These are phyloP conservation scores for Chaetomium cochliodes DNA, from an alignment of 495 filamentous ascomycete genomes.

Conservation along the genomic window DNA sequence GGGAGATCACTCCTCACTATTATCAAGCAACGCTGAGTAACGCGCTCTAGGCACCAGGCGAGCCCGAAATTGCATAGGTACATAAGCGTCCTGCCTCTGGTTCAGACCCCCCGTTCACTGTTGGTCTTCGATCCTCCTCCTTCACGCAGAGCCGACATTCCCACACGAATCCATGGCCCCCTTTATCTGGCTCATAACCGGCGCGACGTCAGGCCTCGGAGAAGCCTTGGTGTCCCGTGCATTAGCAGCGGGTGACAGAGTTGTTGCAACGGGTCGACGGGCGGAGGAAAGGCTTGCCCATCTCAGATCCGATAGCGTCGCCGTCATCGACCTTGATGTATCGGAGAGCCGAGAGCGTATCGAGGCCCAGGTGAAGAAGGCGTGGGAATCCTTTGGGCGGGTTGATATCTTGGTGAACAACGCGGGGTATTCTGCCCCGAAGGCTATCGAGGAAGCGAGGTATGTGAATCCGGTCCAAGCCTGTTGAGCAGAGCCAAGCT, in stretches of 20 bases:
- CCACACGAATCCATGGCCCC: not conserved
- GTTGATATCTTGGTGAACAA: conserved; percentile 2
- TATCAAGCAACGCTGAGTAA: no score
- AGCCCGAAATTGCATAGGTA: no score
- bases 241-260: not conserved
- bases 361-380: not conserved
- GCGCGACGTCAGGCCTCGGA: not conserved
- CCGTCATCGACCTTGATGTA: not conserved
- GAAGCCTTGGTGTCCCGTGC: not conserved
- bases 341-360: not conserved
- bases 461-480: not conserved
- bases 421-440: not conserved
- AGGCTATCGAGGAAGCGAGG: conserved; percentile 1
- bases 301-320: not conserved
- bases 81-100: no score
- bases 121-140: no score
- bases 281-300: not conserved
- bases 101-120: no score
- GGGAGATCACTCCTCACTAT: no score
- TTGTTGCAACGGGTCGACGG: not conserved
- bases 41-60: no score
- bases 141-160: not conserved
- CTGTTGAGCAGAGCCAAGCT: not conserved
- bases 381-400: not conserved
- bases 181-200: conserved; percentile 1